Conservation (phyloP, 805 yeast species). For the Saccharomycopsis synnaedendra region DNA sequence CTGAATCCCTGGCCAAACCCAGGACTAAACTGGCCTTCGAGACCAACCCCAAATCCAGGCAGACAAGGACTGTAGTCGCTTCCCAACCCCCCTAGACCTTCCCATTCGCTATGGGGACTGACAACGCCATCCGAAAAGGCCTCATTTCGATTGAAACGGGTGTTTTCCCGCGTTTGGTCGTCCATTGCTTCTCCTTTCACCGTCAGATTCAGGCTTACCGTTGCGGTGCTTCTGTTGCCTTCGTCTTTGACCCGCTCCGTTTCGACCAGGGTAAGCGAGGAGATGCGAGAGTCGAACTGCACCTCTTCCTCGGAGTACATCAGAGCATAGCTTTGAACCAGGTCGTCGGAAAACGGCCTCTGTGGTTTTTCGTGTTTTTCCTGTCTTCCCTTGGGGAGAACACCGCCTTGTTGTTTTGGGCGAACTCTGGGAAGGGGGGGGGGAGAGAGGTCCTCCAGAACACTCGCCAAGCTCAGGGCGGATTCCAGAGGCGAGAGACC, state of each 20-base stretch:
- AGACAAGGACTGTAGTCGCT: too few species aligned
- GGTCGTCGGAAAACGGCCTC: slow-evolving; percentile 15
- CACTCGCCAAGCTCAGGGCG: slow-evolving; percentile 7
- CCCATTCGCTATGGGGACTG: too few species aligned
- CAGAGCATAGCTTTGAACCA: slow-evolving; percentile 6
- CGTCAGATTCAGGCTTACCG: too few species aligned
- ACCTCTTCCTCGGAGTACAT: slow-evolving; percentile 9
- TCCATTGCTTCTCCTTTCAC: not conserved
- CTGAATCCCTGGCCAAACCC: too few species aligned
- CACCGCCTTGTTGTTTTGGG: not conserved
- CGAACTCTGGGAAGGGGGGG: not conserved
- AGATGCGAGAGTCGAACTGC: slow-evolving; percentile 11
- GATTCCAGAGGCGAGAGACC: not conserved
- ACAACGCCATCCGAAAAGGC: too few species aligned
- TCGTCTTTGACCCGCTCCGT: not conserved
- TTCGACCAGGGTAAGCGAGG: slow-evolving; percentile 13
- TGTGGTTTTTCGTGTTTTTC: not conserved
- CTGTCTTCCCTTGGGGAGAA: not conserved
- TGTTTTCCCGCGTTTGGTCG: slow-evolving; percentile 11
- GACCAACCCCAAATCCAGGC: too few species aligned
- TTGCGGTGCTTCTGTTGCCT: too few species aligned
- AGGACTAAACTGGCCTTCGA: too few species aligned
- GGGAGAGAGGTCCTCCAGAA: slow-evolving; percentile 2
- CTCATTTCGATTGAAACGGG: slow-evolving; percentile 4
- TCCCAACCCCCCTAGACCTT: too few species aligned